phyloP scores from a whole-genome alignment of 2,329 filamentous ascomycete species.

The Ceratocystiopsis brevicomis region DNA sequence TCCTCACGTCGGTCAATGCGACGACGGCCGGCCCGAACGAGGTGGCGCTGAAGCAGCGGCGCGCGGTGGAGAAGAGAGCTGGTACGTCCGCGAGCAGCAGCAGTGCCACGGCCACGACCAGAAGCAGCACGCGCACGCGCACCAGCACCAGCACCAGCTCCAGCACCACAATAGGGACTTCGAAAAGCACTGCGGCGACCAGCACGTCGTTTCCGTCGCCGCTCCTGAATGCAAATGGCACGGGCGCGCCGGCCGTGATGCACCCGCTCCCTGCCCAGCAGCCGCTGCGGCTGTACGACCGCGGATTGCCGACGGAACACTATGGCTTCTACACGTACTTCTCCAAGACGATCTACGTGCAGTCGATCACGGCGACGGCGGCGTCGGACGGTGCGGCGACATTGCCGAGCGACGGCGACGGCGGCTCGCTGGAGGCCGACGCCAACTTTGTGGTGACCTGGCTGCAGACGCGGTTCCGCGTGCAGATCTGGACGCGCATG shows the following conservation, averaged over 20 bases:
- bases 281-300: slow-evolving; percentile 69
- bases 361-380: slow-evolving; percentile 27
- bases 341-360: slow-evolving; percentile 68
- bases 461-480: slow-evolving; percentile 40
- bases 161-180: slow-evolving; percentile 5
- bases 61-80: not conserved
- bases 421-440: slow-evolving; percentile 33
- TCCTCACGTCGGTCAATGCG: slow-evolving; percentile 32
- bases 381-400: slow-evolving; percentile 8
- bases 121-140: not conserved
- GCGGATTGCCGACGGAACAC: slow-evolving; percentile 62
- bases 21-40: slow-evolving; percentile 13
- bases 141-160: not conserved
- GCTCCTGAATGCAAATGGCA: slow-evolving; percentile 44
- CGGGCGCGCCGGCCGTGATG: slow-evolving; percentile 50
- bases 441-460: slow-evolving; percentile 39
- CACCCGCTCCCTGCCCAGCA: slow-evolving; percentile 55
- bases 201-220: slow-evolving; percentile 41
- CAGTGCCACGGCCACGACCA: not conserved
- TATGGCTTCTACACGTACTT: slow-evolving; percentile 92
- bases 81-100: not conserved
- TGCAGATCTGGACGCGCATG: slow-evolving; percentile 44
- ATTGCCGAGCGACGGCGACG: slow-evolving; percentile 30
- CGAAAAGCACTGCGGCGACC: slow-evolving; percentile 6
- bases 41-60: slow-evolving; percentile 6